These are phyloP conservation scores for Zygotorulaspora sp. DNA, from an alignment of 805 yeast genomes.

Conservation along the genomic window DNA sequence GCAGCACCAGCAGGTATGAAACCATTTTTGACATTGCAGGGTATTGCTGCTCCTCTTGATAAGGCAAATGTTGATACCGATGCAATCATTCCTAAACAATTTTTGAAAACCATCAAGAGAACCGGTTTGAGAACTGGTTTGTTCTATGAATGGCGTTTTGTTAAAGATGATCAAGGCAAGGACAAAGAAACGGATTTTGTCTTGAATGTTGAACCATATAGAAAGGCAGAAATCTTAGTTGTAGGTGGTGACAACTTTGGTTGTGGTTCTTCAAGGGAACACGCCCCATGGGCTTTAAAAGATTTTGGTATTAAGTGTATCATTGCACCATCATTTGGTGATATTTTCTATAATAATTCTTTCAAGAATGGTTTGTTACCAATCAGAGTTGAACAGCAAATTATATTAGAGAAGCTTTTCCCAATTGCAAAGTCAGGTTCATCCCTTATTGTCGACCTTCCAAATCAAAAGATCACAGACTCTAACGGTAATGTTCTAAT, in stretches of 20 bases:
- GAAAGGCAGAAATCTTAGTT: slow-evolving; percentile 72
- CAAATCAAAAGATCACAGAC: slow-evolving; percentile 72
- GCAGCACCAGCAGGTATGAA: slow-evolving; percentile 57
- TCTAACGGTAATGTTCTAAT: slow-evolving; percentile 69
- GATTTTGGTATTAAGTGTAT: slow-evolving; percentile 95
- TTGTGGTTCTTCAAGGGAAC: slow-evolving; percentile 98
- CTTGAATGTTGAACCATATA: slow-evolving; percentile 80
- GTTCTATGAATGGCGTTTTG: slow-evolving; percentile 85
- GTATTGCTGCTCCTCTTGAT: slow-evolving; percentile 90
- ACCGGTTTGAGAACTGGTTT: slow-evolving; percentile 87
- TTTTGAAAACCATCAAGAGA: slow-evolving; percentile 94
- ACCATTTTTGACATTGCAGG: slow-evolving; percentile 67
- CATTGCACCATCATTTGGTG: slow-evolving; percentile 98
- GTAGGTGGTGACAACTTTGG: slow-evolving; percentile 97
- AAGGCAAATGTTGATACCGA: slow-evolving; percentile 97
- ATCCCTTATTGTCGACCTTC: slow-evolving; percentile 73
- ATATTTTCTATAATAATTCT: slow-evolving; percentile 95
- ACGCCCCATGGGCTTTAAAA: slow-evolving; percentile 98
- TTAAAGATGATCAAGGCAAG: slow-evolving; percentile 62
- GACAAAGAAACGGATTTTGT: slow-evolving; percentile 85
- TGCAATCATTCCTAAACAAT: slow-evolving; percentile 98
- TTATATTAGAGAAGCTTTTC: slow-evolving; percentile 63
- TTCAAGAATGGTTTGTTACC: slow-evolving; percentile 94
- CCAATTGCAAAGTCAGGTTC: slow-evolving; percentile 75
- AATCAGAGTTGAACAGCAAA: slow-evolving; percentile 78